phyloP scores from a whole-genome alignment of 2,329 filamentous ascomycete species.

The Tolypocladium guangdongense region DNA sequence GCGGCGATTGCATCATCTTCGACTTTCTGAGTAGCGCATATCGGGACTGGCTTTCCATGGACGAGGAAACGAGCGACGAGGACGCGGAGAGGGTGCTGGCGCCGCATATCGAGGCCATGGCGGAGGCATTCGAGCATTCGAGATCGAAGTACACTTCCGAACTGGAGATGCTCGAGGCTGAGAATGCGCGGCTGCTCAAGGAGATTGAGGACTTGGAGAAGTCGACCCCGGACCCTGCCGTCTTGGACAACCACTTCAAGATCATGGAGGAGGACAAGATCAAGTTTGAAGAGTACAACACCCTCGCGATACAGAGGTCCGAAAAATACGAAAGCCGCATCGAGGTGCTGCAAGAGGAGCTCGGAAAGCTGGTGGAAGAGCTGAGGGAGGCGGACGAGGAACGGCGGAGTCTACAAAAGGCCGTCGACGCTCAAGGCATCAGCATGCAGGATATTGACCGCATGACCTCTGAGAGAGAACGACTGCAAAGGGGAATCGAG shows the following conservation, averaged over 20 bases:
- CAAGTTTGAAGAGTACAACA: slow-evolving; percentile 95
- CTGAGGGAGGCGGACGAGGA: slow-evolving; percentile 75
- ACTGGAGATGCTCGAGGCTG: slow-evolving; percentile 73
- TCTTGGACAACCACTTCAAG: slow-evolving; percentile 80
- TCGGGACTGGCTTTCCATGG: slow-evolving; percentile 85
- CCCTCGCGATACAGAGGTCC: slow-evolving; percentile 68
- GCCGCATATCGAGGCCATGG: slow-evolving; percentile 83
- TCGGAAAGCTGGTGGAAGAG: slow-evolving; percentile 67
- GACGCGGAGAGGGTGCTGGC: slow-evolving; percentile 67
- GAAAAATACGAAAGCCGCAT: slow-evolving; percentile 81
- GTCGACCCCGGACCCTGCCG: slow-evolving; percentile 69
- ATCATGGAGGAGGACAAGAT: slow-evolving; percentile 89
- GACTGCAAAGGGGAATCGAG: slow-evolving; percentile 82
- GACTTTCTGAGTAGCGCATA: slow-evolving; percentile 85
- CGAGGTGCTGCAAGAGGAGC: slow-evolving; percentile 73
- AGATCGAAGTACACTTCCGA: slow-evolving; percentile 81
- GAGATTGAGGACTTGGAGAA: slow-evolving; percentile 89
- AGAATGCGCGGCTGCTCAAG: slow-evolving; percentile 68
- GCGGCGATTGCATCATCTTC: slow-evolving; percentile 86
- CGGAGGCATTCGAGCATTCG: slow-evolving; percentile 69
- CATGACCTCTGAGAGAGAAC: slow-evolving; percentile 91
- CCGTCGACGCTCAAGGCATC: slow-evolving; percentile 86
- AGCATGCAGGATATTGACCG: slow-evolving; percentile 98
- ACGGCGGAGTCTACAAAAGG: slow-evolving; percentile 64
- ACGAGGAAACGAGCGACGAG: slow-evolving; percentile 80